Percentiles rank a stretch among this genome's conserved stretches.
These are phyloP conservation scores for Yamadazyma mexicana DNA, from an alignment of 1,139 yeast genomes.

Conservation along the genomic window DNA sequence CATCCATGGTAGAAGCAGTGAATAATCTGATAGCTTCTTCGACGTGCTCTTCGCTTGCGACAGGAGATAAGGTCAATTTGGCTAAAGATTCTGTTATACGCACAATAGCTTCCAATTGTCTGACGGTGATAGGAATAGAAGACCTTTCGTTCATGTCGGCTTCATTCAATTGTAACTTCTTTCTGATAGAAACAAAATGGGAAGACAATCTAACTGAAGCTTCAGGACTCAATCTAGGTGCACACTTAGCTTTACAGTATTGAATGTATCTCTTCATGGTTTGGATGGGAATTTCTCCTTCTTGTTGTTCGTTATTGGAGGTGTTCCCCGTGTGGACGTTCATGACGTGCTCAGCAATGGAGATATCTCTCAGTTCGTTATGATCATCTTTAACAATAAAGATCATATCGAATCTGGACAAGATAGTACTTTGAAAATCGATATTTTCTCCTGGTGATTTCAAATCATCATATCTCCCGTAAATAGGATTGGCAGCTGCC, in stretches of 20 bases:
- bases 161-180: conserved; percentile 80
- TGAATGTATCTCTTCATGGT: conserved; percentile 91
- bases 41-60: conserved; percentile 87
- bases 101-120: conserved; percentile 96
- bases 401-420: conserved; percentile 98
- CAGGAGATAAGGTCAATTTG: conserved; percentile 76
- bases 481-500: conserved; percentile 97
- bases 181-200: conserved; percentile 88
- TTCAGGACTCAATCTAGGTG: conserved; percentile 86
- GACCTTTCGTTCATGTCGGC: conserved; percentile 83
- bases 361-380: conserved; percentile 78
- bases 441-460: conserved; percentile 97
- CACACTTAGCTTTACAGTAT: conserved; percentile 86
- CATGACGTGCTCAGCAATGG: conserved; percentile 94
- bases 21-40: conserved; percentile 94
- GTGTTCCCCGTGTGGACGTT: conserved; percentile 82
- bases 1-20: conserved; percentile 97
- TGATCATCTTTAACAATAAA: conserved; percentile 96
- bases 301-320: conserved; percentile 51
- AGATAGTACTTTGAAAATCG: conserved; percentile 94
- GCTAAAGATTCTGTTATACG: conserved; percentile 96
- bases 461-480: conserved; percentile 94
- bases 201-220: conserved; percentile 93
- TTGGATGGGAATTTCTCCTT: conserved; percentile 87
- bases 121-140: conserved; percentile 93